phyloP scores from a whole-genome alignment of 306 rosid species.

The Citrullus mucosospermus region DNA sequence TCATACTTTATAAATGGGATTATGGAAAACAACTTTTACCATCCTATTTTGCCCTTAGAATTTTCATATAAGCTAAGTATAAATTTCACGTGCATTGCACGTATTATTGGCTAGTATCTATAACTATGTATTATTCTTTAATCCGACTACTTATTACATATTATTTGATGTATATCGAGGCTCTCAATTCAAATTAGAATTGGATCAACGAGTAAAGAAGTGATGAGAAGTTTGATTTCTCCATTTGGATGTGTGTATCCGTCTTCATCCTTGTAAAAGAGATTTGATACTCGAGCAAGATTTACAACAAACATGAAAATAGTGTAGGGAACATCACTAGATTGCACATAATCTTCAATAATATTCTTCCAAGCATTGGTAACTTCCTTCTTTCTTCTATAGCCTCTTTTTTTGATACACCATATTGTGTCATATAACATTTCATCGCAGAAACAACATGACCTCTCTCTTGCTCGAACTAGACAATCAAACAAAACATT shows the following conservation, averaged over 20 bases:
- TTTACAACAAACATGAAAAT: not conserved
- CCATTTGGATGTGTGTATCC: not conserved
- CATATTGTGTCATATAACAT: constrained; percentile 5
- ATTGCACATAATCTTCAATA: not conserved
- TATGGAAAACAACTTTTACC: too few species aligned
- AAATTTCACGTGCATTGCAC: too few species aligned
- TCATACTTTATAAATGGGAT: too few species aligned
- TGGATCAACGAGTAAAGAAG: not conserved
- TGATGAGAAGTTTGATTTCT: not conserved
- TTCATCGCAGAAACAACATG: not conserved
- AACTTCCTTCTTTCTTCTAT: not conserved
- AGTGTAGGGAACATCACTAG: not conserved
- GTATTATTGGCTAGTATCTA: too few species aligned
- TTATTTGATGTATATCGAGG: too few species aligned
- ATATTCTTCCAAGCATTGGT: constrained; percentile 5
- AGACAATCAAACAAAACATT: not conserved
- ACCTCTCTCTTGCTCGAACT: constrained; percentile 9
- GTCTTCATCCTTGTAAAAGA: not conserved
- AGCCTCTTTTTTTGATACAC: not conserved
- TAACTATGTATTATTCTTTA: too few species aligned
- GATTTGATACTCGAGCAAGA: not conserved
- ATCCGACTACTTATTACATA: not conserved
- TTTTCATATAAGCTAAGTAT: too few species aligned
- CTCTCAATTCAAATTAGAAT: not conserved
- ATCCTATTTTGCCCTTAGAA: too few species aligned